Evolutionary conservation across 2,329 filamentous ascomycete genomes (phyloP).

Genomic region (Xylaria sp.): DNA sequence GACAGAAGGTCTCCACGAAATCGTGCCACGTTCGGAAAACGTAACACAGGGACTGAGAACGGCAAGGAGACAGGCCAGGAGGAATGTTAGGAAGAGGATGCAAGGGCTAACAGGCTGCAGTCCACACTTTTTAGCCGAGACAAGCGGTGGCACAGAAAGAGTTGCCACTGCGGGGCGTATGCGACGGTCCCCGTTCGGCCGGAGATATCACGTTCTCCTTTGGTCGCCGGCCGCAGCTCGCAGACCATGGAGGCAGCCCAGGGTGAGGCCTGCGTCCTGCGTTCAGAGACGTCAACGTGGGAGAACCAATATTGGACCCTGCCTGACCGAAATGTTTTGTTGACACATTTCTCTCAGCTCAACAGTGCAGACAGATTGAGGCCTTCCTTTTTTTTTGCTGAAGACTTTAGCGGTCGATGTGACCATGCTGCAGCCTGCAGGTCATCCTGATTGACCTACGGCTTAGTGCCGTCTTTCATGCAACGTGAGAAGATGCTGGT

Average conservation of each 20-base stretch:
- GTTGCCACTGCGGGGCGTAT: not conserved
- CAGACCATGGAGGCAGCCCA: not conserved
- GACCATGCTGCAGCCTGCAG: not conserved
- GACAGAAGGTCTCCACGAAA: slow-evolving; percentile 11
- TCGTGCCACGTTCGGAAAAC: slow-evolving; percentile 15
- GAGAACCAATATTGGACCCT: not conserved
- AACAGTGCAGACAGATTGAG: not conserved
- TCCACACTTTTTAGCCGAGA: slow-evolving; percentile 14
- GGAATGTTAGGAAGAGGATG: slow-evolving; percentile 7
- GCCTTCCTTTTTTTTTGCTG: not conserved
- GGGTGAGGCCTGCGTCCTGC: not conserved
- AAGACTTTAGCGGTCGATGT: slow-evolving; percentile 2
- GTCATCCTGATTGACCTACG: not conserved
- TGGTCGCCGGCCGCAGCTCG: not conserved
- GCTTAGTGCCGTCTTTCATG: not conserved
- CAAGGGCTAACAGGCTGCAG: slow-evolving; percentile 10
- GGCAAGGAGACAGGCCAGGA: slow-evolving; percentile 12
- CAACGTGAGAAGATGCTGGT: not conserved
- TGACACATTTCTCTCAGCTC: slow-evolving; percentile 2
- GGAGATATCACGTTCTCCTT: not conserved
- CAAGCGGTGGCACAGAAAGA: not conserved
- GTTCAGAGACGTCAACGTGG: not conserved
- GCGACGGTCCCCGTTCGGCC: not conserved
- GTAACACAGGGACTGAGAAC: not conserved
- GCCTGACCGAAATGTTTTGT: not conserved